These are phyloP conservation scores for Camellia japonica DNA, from an alignment of 148 eudicot genomes.

Conservation along the genomic window DNA sequence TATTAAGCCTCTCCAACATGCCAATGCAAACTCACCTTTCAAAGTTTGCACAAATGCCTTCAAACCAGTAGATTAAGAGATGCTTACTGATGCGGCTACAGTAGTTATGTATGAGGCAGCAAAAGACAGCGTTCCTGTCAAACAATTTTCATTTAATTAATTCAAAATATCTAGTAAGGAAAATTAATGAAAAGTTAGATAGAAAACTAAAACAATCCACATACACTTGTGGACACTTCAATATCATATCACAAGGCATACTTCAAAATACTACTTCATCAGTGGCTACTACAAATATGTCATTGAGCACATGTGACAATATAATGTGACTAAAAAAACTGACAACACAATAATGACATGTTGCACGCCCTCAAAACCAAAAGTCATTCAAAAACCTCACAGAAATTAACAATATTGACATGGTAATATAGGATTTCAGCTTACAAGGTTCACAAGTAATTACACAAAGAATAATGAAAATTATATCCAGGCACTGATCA, in stretches of 20 bases:
- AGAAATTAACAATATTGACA: neutral
- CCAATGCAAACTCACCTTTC: conserved; percentile 56
- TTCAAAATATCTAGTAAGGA: neutral
- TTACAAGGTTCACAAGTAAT: neutral
- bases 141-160: conserved; percentile 10
- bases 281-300: neutral
- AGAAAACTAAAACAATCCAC: neutral
- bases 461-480: neutral
- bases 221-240: neutral
- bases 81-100: conserved; percentile 52
- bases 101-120: conserved; percentile 51
- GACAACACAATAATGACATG: neutral
- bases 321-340: neutral
- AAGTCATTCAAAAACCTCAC: neutral
- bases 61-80: conserved; percentile 74
- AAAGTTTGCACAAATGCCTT: conserved; percentile 65
- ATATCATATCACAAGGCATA: neutral
- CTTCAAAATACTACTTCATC: neutral
- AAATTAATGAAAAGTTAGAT: neutral
- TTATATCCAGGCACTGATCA: neutral
- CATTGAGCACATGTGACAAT: neutral
- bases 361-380: neutral
- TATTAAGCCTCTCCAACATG: conserved; percentile 4
- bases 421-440: neutral
- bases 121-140: conserved; percentile 89